Conservation (phyloP, 108 stramenopile species). For the Fragilariopsis cylindrus region DNA sequence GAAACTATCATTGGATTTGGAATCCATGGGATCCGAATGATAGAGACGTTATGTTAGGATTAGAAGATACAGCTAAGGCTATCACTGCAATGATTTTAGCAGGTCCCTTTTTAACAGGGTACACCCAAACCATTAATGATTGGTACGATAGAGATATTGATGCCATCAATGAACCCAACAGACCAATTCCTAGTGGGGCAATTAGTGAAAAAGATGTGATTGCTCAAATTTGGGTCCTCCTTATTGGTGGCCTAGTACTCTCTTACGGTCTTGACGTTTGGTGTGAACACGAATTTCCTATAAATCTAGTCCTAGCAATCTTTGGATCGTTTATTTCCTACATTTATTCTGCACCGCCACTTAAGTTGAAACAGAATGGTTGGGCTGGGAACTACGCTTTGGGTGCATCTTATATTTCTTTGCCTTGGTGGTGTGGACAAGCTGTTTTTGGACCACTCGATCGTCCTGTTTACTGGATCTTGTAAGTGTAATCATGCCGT, state of each 20-base stretch:
- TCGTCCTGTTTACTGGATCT: conserved; percentile 86
- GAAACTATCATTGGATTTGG: conserved; percentile 98
- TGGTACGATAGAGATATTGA: conserved; percentile 98
- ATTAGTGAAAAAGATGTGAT: conserved; percentile 92
- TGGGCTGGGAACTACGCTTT: conserved; percentile 96
- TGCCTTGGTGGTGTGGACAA: conserved; percentile 99
- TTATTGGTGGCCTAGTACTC: conserved; percentile 89
- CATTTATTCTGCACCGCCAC: conserved; percentile 96
- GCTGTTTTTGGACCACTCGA: conserved; percentile 89
- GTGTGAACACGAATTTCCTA: conserved; percentile 90
- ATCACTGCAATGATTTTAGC: conserved; percentile 89
- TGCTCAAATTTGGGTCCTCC: conserved; percentile 90
- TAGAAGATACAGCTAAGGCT: conserved; percentile 86
- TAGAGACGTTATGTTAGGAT: conserved; percentile 73
- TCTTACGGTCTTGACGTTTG: conserved; percentile 91
- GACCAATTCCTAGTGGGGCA: conserved; percentile 92
- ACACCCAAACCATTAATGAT: conserved; percentile 98
- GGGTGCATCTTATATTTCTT: conserved; percentile 94
- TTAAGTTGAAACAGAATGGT: conserved; percentile 95
- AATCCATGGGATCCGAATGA: conserved; percentile 92
- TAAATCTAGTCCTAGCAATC: conserved; percentile 74
- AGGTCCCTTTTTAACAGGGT: conserved; percentile 94
- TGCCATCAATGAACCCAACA: conserved; percentile 97
- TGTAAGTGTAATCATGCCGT: conserved; percentile 54
- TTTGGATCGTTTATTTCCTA: conserved; percentile 95